Evolutionary conservation across 176 grass and related monocot genomes (phyloP).

Genomic region (Puccinellia tenuiflora): DNA sequence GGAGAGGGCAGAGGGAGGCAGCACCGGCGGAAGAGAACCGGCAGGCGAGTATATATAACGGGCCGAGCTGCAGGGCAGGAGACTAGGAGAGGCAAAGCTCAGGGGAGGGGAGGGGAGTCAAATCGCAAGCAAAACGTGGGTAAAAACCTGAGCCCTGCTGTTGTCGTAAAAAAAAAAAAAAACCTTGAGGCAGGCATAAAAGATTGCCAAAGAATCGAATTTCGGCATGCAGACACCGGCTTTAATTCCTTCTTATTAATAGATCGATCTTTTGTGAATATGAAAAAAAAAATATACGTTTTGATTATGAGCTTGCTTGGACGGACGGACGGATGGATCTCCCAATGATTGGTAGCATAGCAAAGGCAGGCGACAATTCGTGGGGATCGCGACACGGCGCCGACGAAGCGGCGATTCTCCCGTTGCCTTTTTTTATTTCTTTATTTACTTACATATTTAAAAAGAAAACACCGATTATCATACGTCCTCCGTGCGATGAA

Average conservation of each 20-base stretch:
- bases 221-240: too few species aligned
- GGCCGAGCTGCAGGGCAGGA: conserved; percentile 37
- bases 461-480: too few species aligned
- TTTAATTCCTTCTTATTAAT: too few species aligned
- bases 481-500: not conserved
- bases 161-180: too few species aligned
- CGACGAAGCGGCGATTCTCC: conserved; percentile 32
- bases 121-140: not conserved
- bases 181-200: too few species aligned
- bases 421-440: too few species aligned
- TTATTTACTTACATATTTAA: not conserved
- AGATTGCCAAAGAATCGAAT: too few species aligned
- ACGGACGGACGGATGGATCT: conserved; percentile 34
- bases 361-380: conserved; percentile 51
- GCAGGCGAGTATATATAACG: conserved; percentile 26
- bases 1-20: not conserved
- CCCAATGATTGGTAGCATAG: conserved; percentile 52
- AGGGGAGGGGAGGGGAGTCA: not conserved
- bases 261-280: too few species aligned
- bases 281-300: not conserved
- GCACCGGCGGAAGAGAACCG: conserved; percentile 23
- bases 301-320: not conserved
- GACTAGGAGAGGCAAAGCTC: conserved; percentile 4
- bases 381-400: conserved; percentile 59
- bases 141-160: conserved; percentile 22